Evolutionary conservation across 257 asterid species (phyloP), one percentile per base, ranked within the genome.

Genomic region (Primulina eburnea): DNA sequence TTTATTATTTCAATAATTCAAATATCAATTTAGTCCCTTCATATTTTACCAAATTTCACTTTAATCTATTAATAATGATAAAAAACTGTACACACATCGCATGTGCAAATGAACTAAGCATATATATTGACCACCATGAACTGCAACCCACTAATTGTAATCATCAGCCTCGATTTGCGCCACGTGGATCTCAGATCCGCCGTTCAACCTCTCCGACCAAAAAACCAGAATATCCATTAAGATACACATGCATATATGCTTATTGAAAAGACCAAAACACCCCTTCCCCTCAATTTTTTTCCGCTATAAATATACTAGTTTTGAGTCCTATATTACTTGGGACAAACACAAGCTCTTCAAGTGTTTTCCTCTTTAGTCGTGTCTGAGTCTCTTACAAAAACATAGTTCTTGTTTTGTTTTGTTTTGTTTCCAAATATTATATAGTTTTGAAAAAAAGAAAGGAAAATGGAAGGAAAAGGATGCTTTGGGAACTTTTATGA

Each of bases 391-490:
- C 60, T 62, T 32, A 17, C 28, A 37, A 0, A 24, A 62, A 5
- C 37, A 59, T 16, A 33, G 6, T 57, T 32, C 26, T 37, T 38
- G 30, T 30, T 14, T 30, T 17, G 11, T 40, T 40, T 40, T 40
- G 2, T 43, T 12, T 14, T 38, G 24, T 38, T 0, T 14, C 1
- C 10, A 40, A 2, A 24, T 24, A 24, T 24, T 4, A 12, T 9
- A 12, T 12, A 12, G 17, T 4, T 7, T 24, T 7, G 8, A 18
- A 37, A 58, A 58, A 58, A 6, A 11, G 20, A 18, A 14, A 21
- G 34, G 35, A 77, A 75, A 71, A 92, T 90, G 97, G 93, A 84
- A 68, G 92, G 86, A 79, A 86, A 79, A 73, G 83, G 89, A 30
- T 16, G 87, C 21, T 3, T 67, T 2, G 77, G 91, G 32, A 82